Percentiles rank a stretch among this genome's conserved stretches.
Conservation (phyloP, 176 grass and related monocot species). For the Melocanna baccifera region DNA sequence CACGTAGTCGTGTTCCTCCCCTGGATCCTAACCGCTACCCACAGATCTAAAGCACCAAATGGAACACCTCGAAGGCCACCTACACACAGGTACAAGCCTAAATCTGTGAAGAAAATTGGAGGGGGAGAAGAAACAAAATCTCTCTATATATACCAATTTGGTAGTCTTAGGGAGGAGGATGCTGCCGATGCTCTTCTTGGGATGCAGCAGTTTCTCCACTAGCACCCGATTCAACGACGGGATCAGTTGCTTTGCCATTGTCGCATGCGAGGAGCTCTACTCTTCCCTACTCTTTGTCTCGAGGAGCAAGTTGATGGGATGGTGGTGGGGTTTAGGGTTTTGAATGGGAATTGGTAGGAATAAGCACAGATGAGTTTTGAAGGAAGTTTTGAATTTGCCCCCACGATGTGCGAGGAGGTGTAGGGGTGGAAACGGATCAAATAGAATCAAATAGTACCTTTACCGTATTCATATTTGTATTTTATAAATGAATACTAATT, state of each 20-base stretch:
- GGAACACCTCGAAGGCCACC: neutral
- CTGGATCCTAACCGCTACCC: neutral
- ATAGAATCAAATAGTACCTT: too few relatives aligned
- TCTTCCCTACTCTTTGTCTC: neutral
- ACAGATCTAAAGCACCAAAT: neutral
- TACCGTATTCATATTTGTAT: too few relatives aligned
- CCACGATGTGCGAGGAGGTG: neutral
- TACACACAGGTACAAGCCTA: too few relatives aligned
- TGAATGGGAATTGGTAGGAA: neutral
- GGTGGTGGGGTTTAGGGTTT: conserved; percentile 36
- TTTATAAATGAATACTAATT: too few relatives aligned
- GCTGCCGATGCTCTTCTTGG: conserved; percentile 65
- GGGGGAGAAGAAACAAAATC: neutral
- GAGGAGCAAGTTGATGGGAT: conserved; percentile 14
- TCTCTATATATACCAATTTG: conserved; percentile 26
- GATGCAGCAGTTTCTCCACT: conserved; percentile 71
- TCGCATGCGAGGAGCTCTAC: neutral
- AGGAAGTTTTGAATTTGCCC: neutral
- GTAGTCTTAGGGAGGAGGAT: conserved; percentile 78
- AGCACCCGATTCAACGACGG: conserved; percentile 75
- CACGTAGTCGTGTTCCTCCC: too few relatives aligned
- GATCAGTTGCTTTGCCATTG: conserved; percentile 74
- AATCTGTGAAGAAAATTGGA: neutral
- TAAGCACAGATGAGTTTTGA: too few relatives aligned
- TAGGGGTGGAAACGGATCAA: too few relatives aligned